Percentiles rank a stretch among this genome's conserved stretches.
Evolutionary conservation across 192 early-diverging fungal genomes (phyloP).

Genomic region (Coemansia sp.): DNA sequence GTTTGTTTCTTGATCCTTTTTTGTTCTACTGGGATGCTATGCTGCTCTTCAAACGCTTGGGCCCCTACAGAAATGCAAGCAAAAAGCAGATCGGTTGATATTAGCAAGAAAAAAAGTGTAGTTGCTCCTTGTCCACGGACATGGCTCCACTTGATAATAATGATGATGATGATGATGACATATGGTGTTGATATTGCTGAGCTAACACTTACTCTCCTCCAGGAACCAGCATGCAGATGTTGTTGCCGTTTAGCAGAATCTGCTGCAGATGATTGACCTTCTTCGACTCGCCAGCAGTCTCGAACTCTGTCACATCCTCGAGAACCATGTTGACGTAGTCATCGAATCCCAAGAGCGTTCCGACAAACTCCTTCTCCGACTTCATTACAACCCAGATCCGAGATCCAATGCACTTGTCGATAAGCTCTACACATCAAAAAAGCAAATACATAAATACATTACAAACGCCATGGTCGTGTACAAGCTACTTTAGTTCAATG

Average conservation of each 20-base stretch:
- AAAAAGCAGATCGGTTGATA: background rate
- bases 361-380: constrained; percentile 94
- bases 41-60: background rate
- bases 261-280: constrained; percentile 80
- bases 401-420: constrained; percentile 97
- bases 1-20: no score
- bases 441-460: no score
- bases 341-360: constrained; percentile 96
- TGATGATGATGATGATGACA: no score
- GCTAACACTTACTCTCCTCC: constrained; percentile 38
- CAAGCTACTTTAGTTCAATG: background rate
- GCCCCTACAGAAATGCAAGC: constrained; percentile 1
- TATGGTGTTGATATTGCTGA: background rate
- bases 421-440: constrained; percentile 69
- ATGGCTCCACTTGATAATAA: background rate
- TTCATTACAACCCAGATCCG: constrained; percentile 99
- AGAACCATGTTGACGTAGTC: constrained; percentile 99
- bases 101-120: background rate
- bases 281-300: constrained; percentile 70
- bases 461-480: no score
- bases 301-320: constrained; percentile 90
- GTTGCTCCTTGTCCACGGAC: no score
- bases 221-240: constrained; percentile 89
- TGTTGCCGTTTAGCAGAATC: constrained; percentile 95
- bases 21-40: no score